Percentiles rank a stretch among this genome's conserved stretches.
Conservation (phyloP, 1,284 basidiomycete genomes). For the Papiliotrema flavescens region DNA sequence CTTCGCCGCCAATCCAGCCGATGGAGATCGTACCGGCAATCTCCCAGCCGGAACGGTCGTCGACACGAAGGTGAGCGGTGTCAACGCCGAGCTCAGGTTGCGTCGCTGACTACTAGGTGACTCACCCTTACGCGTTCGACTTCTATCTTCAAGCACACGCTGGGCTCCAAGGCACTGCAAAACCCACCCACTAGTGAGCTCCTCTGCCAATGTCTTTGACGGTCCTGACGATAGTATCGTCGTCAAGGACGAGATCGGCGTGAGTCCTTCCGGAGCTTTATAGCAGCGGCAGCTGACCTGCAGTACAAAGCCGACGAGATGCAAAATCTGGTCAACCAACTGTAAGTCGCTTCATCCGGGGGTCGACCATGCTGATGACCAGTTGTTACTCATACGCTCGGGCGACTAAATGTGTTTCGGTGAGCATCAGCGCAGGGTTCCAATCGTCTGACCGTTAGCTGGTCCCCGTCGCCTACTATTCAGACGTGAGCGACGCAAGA, state of each 20-base stretch:
- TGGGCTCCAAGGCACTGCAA: slow-evolving; percentile 47
- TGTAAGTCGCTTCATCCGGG: slow-evolving; percentile 11
- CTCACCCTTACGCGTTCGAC: slow-evolving; percentile 49
- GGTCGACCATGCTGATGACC: neutral
- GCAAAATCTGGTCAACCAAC: slow-evolving; percentile 43
- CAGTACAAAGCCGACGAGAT: slow-evolving; percentile 42
- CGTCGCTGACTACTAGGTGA: no score
- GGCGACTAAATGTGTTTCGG: slow-evolving; percentile 49
- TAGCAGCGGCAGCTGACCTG: slow-evolving; percentile 25
- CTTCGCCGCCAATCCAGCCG: slow-evolving; percentile 38
- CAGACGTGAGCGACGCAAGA: slow-evolving; percentile 12
- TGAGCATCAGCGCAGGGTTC: slow-evolving; percentile 9
- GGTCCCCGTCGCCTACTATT: slow-evolving; percentile 47
- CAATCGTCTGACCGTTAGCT: slow-evolving; percentile 12
- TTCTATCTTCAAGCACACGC: slow-evolving; percentile 47
- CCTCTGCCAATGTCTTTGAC: neutral
- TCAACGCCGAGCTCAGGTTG: no score
- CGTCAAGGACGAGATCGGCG: slow-evolving; percentile 33
- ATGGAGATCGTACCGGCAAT: slow-evolving; percentile 49
- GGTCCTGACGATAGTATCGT: slow-evolving; percentile 23
- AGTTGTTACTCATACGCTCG: slow-evolving; percentile 48
- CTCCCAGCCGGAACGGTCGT: slow-evolving; percentile 47
- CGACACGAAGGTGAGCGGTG: slow-evolving; percentile 42
- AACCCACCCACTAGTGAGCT: slow-evolving; percentile 49
- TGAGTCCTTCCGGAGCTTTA: slow-evolving; percentile 5